These are phyloP conservation scores for Radiomyces spectabilis DNA, from an alignment of 192 early-diverging fungal genomes.

Conservation along the genomic window DNA sequence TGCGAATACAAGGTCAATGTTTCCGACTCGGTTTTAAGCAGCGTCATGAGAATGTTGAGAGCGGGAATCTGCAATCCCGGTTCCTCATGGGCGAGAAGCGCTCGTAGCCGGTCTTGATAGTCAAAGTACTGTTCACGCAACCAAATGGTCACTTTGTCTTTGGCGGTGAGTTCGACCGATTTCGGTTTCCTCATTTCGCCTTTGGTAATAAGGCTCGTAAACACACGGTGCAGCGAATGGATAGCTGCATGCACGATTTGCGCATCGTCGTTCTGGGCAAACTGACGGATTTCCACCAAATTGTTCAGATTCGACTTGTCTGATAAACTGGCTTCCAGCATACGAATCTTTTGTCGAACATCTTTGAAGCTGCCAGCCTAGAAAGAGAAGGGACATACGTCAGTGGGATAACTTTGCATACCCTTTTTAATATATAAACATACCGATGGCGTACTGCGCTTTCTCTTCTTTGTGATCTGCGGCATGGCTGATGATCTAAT, in stretches of 20 bases:
- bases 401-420: no score
- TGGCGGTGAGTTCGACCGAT: no score
- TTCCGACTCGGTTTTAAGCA: conserved; percentile 60
- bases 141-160: conserved; percentile 62
- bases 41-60: conserved; percentile 61
- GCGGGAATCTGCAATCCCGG: conserved; percentile 69
- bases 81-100: conserved; percentile 49
- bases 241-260: conserved; percentile 47
- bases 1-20: conserved; percentile 23
- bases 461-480: no score
- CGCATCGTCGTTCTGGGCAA: conserved; percentile 34
- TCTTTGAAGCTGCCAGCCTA: conserved; percentile 10
- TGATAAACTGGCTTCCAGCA: conserved; percentile 54
- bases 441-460: no score
- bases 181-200: conserved; percentile 34
- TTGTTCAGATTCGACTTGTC: conserved; percentile 72
- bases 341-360: conserved; percentile 9
- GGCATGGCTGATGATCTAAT: no score
- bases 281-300: conserved; percentile 55
- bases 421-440: no score
- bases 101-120: conserved; percentile 51
- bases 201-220: conserved; percentile 37
- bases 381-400: background rate
- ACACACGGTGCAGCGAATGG: conserved; percentile 68
- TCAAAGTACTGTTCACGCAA: conserved; percentile 67